Percentiles rank a stretch among this genome's conserved stretches.
phyloP scores from a whole-genome alignment of 805 yeast species.

The Komagataella pseudopastoris region DNA sequence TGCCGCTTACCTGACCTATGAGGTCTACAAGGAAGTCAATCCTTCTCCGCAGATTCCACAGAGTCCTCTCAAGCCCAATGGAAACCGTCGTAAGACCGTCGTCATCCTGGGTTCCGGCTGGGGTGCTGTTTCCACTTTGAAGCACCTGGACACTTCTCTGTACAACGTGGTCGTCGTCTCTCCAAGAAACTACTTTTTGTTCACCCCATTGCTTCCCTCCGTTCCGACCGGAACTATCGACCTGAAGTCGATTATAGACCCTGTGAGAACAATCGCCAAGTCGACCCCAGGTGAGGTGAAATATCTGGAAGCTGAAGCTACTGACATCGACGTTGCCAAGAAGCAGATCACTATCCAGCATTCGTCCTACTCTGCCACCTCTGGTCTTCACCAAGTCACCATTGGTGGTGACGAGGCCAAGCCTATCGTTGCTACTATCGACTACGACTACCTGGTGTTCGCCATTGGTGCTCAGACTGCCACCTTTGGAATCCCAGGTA shows the following conservation, averaged over 20 bases:
- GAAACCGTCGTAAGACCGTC: slow-evolving; percentile 55
- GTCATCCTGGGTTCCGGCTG: slow-evolving; percentile 87
- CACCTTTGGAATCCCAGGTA: slow-evolving; percentile 93
- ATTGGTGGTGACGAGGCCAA: slow-evolving; percentile 14
- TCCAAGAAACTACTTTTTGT: slow-evolving; percentile 89
- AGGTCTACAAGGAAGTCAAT: slow-evolving; percentile 46
- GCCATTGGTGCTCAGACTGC: slow-evolving; percentile 95
- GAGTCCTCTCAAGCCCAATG: slow-evolving; percentile 27
- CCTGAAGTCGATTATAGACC: slow-evolving; percentile 83
- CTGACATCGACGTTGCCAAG: slow-evolving; percentile 59
- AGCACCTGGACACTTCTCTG: slow-evolving; percentile 71
- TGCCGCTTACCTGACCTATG: slow-evolving; percentile 46
- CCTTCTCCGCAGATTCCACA: slow-evolving; percentile 53
- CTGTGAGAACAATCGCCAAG: slow-evolving; percentile 79
- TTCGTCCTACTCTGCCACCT: slow-evolving; percentile 18
- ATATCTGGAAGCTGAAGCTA: slow-evolving; percentile 86
- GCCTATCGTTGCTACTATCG: slow-evolving; percentile 29
- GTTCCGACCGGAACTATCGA: slow-evolving; percentile 92
- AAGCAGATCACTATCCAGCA: slow-evolving; percentile 56
- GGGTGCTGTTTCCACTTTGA: slow-evolving; percentile 83
- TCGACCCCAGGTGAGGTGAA: slow-evolving; percentile 58
- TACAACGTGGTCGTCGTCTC: slow-evolving; percentile 85
- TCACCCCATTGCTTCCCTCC: slow-evolving; percentile 92
- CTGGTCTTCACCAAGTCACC: neutral
- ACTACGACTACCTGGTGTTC: slow-evolving; percentile 75